Base-by-base conservation (phyloP, 2,329 filamentous ascomycete species). In the Keithomyces neogunnii region DNA sequence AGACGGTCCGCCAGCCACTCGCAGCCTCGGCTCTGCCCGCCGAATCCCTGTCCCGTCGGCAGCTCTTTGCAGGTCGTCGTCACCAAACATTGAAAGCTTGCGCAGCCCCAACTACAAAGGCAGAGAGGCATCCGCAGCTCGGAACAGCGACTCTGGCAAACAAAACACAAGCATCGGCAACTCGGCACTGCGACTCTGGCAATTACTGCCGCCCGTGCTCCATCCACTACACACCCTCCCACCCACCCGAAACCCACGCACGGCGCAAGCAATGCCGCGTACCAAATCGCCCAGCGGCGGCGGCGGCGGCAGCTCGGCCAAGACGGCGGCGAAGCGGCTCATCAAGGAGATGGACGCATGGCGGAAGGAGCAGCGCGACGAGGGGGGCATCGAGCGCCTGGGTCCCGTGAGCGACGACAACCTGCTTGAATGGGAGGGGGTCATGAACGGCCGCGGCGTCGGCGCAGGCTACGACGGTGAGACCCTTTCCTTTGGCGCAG, bases 301-400 rank as follows among this genome's bases (percentile, higher is more conserved):
- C 32, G 28, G 32, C 38, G 13, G n/a, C 50, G 11, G 39, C 30
- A 39, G 47, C 26, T 67, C 70, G 44, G 64, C 72, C 38, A 73
- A 73, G 57, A 73, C 67, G 56, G 79, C 80, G 28, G 71, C 76
- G 33, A 78, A 77, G 61, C 75, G 81, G 29, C 72, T 85, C 54
- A 64, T 82, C 55, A 78, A 76, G 60, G 81, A 85, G 64, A 69
- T 84, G 49, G 73, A 75, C 33, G 69, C 66, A 36, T 81, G 74
- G 76, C 69, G 70, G 56, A 66, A 64, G 54, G 79, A 82, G 61
- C 64, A 70, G 55, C 63, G 65, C 45, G 64, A 70, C 40, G 77
- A 80, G 60, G 64, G 64, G 56, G 79, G 79, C 44, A 78, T 84
- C 57, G 78, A 83, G 68, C 72, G 80, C 10, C 75, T 84, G 4